Evolutionary conservation across 2,329 filamentous ascomycete genomes (phyloP).

Genomic region (Dactylonectria estremocensis): DNA sequence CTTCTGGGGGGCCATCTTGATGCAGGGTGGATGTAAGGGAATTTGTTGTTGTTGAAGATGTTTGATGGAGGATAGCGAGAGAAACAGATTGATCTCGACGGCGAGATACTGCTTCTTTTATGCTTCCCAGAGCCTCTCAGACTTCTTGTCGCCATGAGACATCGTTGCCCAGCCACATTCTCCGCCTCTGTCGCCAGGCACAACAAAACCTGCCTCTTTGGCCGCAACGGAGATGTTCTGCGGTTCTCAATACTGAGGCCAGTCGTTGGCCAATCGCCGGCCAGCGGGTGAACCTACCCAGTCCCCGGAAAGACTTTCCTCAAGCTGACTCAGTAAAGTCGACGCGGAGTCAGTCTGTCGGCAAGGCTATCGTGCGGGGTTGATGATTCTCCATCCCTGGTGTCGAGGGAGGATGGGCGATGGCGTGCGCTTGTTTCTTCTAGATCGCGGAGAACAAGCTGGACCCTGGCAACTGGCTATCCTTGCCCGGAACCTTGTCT

Average conservation of each 20-base stretch:
- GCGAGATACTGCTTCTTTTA: constrained; percentile 25
- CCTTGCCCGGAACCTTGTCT: not conserved
- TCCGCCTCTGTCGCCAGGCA: constrained; percentile 6
- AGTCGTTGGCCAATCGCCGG: constrained; percentile 1
- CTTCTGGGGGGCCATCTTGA: constrained; percentile 43
- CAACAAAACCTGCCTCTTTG: constrained; percentile 11
- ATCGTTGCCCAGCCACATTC: constrained; percentile 6
- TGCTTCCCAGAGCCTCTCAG: constrained; percentile 10
- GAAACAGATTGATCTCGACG: constrained; percentile 4
- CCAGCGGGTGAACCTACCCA: constrained; percentile 14
- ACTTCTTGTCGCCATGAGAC: not conserved
- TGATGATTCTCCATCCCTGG: not conserved
- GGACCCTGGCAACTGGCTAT: not conserved
- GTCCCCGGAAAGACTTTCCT: constrained; percentile 24
- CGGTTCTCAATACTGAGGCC: not conserved
- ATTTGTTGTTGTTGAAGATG: not conserved
- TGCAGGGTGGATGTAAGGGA: not conserved
- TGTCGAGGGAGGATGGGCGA: not conserved
- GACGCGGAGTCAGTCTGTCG: not conserved
- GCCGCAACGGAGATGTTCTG: constrained; percentile 14
- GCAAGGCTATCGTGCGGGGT: constrained; percentile 14
- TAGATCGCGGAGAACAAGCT: not conserved
- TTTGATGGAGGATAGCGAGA: not conserved
- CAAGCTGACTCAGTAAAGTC: too few relatives aligned
- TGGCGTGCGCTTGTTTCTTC: not conserved